Evolutionary conservation across 2,329 filamentous ascomycete species (phyloP).

Genomic region (Huntiella bhutanensis): DNA sequence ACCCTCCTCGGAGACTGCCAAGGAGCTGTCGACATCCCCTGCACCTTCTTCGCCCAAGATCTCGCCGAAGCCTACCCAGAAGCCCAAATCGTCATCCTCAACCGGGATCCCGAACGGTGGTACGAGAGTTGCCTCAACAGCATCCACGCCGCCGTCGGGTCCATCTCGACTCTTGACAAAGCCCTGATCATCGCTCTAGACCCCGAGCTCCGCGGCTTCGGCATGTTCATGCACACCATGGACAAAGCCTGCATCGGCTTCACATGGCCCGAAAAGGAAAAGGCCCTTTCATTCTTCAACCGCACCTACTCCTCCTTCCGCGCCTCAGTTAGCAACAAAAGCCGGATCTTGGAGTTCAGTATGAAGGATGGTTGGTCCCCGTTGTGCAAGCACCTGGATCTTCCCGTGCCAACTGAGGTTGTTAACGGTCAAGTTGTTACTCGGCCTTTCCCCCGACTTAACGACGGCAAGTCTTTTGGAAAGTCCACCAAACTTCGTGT

Average conservation of each 20-base stretch:
- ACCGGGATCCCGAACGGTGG: slow-evolving; percentile 22
- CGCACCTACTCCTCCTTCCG: slow-evolving; percentile 21
- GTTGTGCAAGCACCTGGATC: slow-evolving; percentile 22
- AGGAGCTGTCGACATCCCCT: slow-evolving; percentile 35
- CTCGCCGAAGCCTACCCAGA: slow-evolving; percentile 19
- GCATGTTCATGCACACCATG: slow-evolving; percentile 15
- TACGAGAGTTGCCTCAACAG: slow-evolving; percentile 17
- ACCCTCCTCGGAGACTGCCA: slow-evolving; percentile 25
- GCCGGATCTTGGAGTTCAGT: slow-evolving; percentile 21
- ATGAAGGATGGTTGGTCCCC: slow-evolving; percentile 24
- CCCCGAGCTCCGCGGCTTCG: slow-evolving; percentile 17
- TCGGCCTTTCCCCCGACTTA: slow-evolving; percentile 14
- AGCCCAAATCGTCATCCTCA: slow-evolving; percentile 22
- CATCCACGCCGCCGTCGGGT: slow-evolving; percentile 13
- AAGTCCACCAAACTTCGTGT: slow-evolving; percentile 7
- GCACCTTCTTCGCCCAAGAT: slow-evolving; percentile 29
- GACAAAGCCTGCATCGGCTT: slow-evolving; percentile 12
- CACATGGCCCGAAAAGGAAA: slow-evolving; percentile 18
- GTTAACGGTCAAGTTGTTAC: slow-evolving; percentile 12
- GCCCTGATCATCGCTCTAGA: slow-evolving; percentile 16
- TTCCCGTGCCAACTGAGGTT: slow-evolving; percentile 21
- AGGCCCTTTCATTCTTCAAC: slow-evolving; percentile 21
- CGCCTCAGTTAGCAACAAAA: slow-evolving; percentile 17
- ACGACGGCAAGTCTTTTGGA: slow-evolving; percentile 12
- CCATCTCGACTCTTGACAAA: slow-evolving; percentile 9